Conservation (phyloP, 495 filamentous ascomycete species). For the Pyronema omphalodes region DNA sequence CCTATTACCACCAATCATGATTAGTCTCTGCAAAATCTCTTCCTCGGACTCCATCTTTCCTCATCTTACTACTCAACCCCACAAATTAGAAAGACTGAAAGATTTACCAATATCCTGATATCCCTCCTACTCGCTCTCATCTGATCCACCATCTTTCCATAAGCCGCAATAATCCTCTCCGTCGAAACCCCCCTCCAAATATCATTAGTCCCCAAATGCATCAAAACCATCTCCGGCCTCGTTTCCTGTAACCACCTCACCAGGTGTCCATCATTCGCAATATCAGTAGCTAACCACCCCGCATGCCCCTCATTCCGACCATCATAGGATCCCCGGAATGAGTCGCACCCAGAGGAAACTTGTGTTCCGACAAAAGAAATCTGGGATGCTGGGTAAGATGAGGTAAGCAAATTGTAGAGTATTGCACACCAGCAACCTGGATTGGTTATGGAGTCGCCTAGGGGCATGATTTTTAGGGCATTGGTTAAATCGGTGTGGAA, state of each 20-base stretch:
- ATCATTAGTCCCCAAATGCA: constrained; percentile 35
- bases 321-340: constrained; percentile 25
- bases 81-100: too few species aligned
- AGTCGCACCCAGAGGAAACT: constrained; percentile 24
- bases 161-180: constrained; percentile 26
- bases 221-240: constrained; percentile 29
- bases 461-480: constrained; percentile 26
- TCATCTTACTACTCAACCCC: too few species aligned
- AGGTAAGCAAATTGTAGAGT: constrained; percentile 25
- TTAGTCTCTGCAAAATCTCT: constrained; percentile 1
- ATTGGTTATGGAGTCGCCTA: constrained; percentile 29
- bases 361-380: constrained; percentile 27
- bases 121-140: constrained; percentile 29
- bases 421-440: constrained; percentile 29
- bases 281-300: constrained; percentile 28
- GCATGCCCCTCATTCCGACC: constrained; percentile 32
- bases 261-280: constrained; percentile 28
- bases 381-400: too few species aligned
- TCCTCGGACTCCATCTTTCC: background rate
- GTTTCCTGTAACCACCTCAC: constrained; percentile 27
- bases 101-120: constrained; percentile 26
- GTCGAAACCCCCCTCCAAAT: constrained; percentile 27
- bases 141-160: constrained; percentile 24
- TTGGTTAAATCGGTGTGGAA: too few species aligned
- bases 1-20: constrained; percentile 8